These are phyloP conservation scores for Ceratonia siliqua DNA, from an alignment of 306 rosid genomes.

Conservation along the genomic window DNA sequence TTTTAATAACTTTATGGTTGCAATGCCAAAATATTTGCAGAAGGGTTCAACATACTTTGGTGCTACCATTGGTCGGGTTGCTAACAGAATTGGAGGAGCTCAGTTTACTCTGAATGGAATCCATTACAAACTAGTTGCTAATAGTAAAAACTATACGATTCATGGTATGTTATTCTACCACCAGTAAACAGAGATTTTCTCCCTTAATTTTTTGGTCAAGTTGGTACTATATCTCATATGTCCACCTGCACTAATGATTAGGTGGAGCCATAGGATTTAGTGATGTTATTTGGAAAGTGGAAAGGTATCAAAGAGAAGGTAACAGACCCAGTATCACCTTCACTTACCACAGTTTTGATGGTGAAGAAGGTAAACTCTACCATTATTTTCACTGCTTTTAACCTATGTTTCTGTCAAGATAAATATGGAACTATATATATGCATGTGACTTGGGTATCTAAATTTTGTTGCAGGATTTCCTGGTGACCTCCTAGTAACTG, in stretches of 20 bases:
- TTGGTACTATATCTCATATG: neutral
- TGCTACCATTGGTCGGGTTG: slow-evolving; percentile 79
- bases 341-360: slow-evolving; percentile 67
- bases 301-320: slow-evolving; percentile 49
- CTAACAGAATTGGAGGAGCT: slow-evolving; percentile 87
- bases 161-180: slow-evolving; percentile 57
- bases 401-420: neutral
- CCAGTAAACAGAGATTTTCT: neutral
- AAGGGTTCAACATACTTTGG: slow-evolving; percentile 68
- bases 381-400: neutral
- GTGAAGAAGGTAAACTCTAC: slow-evolving; percentile 65
- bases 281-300: slow-evolving; percentile 76
- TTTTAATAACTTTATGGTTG: neutral
- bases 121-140: slow-evolving; percentile 66
- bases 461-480: slow-evolving; percentile 70
- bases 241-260: neutral
- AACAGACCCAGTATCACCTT: slow-evolving; percentile 61
- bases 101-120: slow-evolving; percentile 64
- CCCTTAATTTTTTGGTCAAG: neutral
- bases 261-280: slow-evolving; percentile 86
- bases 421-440: neutral
- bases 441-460: neutral
- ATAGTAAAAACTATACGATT: slow-evolving; percentile 71
- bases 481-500: slow-evolving; percentile 68
- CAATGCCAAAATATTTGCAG: slow-evolving; percentile 42